Percentiles rank a stretch among this genome's conserved stretches.
These are phyloP conservation scores for Leccinum arenicola DNA, from an alignment of 768 basidiomycete species.

Conservation along the genomic window DNA sequence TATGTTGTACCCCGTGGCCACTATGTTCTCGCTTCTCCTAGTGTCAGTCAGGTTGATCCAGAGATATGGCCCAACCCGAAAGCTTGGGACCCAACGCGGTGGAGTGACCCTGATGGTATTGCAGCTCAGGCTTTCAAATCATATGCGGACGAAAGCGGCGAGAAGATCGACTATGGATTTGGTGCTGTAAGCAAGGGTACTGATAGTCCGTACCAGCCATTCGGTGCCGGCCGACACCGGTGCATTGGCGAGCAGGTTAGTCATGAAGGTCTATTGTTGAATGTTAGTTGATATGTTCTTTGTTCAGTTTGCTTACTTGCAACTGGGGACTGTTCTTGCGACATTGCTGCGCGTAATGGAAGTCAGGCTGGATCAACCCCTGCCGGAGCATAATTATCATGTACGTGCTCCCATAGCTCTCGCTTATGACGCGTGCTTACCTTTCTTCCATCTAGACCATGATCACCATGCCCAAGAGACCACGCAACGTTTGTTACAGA, in stretches of 20 bases:
- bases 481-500: constrained; percentile 63
- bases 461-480: constrained; percentile 85
- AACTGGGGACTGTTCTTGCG: constrained; percentile 80
- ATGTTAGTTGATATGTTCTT: constrained; percentile 3
- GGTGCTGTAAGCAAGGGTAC: constrained; percentile 96
- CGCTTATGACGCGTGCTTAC: constrained; percentile 7
- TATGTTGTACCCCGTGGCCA: constrained; percentile 91
- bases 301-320: constrained; percentile 86
- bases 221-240: constrained; percentile 93
- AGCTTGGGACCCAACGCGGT: constrained; percentile 78
- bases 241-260: constrained; percentile 88
- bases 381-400: constrained; percentile 89
- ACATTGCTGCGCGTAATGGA: constrained; percentile 77
- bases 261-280: neutral
- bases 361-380: constrained; percentile 53
- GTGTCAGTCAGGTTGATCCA: constrained; percentile 86
- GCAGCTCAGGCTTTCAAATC: constrained; percentile 75
- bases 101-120: constrained; percentile 82
- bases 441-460: constrained; percentile 60
- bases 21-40: constrained; percentile 86
- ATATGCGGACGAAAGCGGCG: constrained; percentile 73
- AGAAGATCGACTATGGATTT: constrained; percentile 96
- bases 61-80: constrained; percentile 70
- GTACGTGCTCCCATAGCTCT: constrained; percentile 44
- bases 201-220: constrained; percentile 94